Evolutionary conservation across 148 eudicot species (phyloP).

Genomic region (Beta vulgaris): DNA sequence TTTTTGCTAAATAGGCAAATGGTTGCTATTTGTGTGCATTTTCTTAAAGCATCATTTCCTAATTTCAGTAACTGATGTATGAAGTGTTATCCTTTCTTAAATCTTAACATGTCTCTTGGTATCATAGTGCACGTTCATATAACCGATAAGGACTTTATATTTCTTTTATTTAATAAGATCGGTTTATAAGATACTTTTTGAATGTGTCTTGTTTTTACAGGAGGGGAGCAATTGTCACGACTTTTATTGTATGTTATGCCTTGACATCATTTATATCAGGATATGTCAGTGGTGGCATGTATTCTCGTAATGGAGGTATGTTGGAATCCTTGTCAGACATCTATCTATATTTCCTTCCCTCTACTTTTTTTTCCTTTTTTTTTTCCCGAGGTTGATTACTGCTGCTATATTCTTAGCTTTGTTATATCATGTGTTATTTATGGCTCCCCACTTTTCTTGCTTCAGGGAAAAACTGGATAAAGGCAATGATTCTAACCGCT

Average conservation of each 20-base stretch:
- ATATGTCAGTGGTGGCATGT: constrained; percentile 87
- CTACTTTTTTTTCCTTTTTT: not conserved
- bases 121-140: not conserved
- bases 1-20: not conserved
- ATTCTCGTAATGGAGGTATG: constrained; percentile 74
- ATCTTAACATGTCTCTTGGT: not conserved
- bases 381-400: too few relatives aligned
- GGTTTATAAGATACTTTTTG: not conserved
- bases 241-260: constrained; percentile 76
- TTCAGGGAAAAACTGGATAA: constrained; percentile 68
- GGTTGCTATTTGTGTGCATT: not conserved
- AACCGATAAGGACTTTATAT: not conserved
- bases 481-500: constrained; percentile 70
- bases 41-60: not conserved
- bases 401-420: not conserved
- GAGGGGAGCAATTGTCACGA: constrained; percentile 88
- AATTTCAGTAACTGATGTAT: not conserved
- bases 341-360: too few relatives aligned
- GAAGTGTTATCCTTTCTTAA: not conserved
- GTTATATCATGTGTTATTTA: not conserved
- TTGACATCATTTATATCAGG: constrained; percentile 79
- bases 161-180: not conserved
- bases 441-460: not conserved
- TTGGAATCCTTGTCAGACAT: not conserved
- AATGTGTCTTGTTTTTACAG: constrained; percentile 31